Base-by-base conservation (phyloP, 306 rosid species). In the Sicyos baderoa region DNA sequence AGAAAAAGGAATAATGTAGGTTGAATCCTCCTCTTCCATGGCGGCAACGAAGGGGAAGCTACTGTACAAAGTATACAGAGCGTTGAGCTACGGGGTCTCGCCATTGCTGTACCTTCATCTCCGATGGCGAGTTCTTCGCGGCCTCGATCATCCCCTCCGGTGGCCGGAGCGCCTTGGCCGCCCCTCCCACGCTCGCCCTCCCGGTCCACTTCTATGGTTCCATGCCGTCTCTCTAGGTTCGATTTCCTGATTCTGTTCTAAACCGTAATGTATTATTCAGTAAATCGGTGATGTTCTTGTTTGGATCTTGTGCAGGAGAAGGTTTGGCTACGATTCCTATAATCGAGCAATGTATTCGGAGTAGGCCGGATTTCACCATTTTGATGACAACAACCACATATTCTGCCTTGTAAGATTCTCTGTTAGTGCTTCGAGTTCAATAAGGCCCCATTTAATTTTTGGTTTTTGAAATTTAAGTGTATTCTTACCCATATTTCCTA, bases 181-280 rank as follows among this genome's bases (percentile, higher is more conserved):
- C 29, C 81, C 95, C 29, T 89, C 92, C 23, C 80, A 69, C 22
- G 81, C 87, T 44, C 96, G 95, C 1, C 88, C 79, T 0, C 84
- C 76, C 0, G 95, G 96, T 48, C 89, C 85, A 2, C 93, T 92
- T 40, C 69, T 92, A 42, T 92, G 96, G 96, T 83, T 92, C 78
- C 96, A 92, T 75, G 98, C 98, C 74, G 96, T 92, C 49, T 89
- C 98, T 9, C 74, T 89, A 79, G 92, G 89, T 84, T 72, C n/a
- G 10, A 16, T 55, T 42, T 64, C 48, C 8, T 35, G 0, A 52
- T 64, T 5, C 70, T 19, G 16, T 64, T 5, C 53, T 11, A 3
- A 11, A 4, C 51, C n/a, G 10, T 37, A 40, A 10, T 18, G 15
- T 29, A 29, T 29, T 37, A 9, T 18, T 62, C 1, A 0, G 23